Percentiles rank a stretch among this genome's conserved stretches.
These are phyloP conservation scores for Lasiodiplodia gonubiensis DNA, from an alignment of 2,329 filamentous ascomycete genomes.

Conservation along the genomic window DNA sequence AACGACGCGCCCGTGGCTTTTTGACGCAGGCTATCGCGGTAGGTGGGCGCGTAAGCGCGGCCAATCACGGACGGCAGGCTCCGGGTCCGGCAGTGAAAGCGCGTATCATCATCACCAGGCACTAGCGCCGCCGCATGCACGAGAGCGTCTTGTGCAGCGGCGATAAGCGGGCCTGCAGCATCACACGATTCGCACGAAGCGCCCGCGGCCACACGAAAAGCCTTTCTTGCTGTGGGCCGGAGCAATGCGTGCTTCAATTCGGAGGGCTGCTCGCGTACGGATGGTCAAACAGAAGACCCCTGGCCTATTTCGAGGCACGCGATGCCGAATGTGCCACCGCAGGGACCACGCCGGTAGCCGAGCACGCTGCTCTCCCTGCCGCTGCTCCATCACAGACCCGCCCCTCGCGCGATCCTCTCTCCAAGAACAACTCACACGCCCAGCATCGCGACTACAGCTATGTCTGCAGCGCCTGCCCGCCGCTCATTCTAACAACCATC, in stretches of 20 bases:
- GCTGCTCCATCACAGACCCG: slow-evolving; percentile 26
- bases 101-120: slow-evolving; percentile 26
- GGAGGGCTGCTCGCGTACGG: slow-evolving; percentile 18
- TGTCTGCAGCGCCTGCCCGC: slow-evolving; percentile 27
- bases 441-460: slow-evolving; percentile 25
- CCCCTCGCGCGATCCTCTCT: slow-evolving; percentile 16
- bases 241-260: slow-evolving; percentile 8
- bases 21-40: slow-evolving; percentile 17
- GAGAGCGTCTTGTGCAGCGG: slow-evolving; percentile 17
- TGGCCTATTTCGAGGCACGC: slow-evolving; percentile 19
- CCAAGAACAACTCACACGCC: slow-evolving; percentile 23
- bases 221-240: background rate
- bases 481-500: slow-evolving; percentile 26
- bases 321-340: slow-evolving; percentile 19
- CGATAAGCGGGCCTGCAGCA: slow-evolving; percentile 20
- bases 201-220: slow-evolving; percentile 14
- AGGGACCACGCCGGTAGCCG: slow-evolving; percentile 9
- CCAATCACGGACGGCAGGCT: slow-evolving; percentile 12
- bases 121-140: slow-evolving; percentile 13
- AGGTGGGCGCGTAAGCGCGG: slow-evolving; percentile 7
- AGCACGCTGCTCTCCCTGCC: slow-evolving; percentile 20
- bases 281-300: slow-evolving; percentile 24
- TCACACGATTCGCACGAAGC: background rate
- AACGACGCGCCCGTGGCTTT: slow-evolving; percentile 2
- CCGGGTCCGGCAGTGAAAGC: slow-evolving; percentile 10